Evolutionary conservation across 2,329 filamentous ascomycete genomes (phyloP), one percentile per base, ranked within the genome.

Genomic region (Neospermospora avenae): DNA sequence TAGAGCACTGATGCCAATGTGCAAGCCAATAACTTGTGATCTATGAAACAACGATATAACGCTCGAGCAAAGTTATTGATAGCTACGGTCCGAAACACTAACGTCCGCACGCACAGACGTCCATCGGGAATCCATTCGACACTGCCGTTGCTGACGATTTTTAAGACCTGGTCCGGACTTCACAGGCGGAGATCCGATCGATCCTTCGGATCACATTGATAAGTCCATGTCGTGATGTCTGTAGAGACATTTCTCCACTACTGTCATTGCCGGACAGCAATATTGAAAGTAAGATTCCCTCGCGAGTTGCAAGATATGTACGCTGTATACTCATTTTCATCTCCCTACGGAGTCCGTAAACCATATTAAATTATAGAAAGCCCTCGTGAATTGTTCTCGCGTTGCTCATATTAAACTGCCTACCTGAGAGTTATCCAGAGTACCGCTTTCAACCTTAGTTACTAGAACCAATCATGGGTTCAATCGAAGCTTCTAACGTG

Each of bases 401-500:
- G 5, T 20, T 4, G 34, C 10, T 28, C 25, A 11, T 13, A 42
- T 24, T 7, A 10, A 8, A 54, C 3, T 24, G n/a, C 14, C 7
- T 5, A 5, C 28, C 11, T 31, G 5, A 31, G 11, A 42, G 14
- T 5, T 5, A 52, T 39, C 16, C 31, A 52, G n/a, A n/a, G n/a
- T 10, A 53, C 24, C 10, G 16, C 2, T 24, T 4, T 46, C 25
- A 55, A 7, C 10, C 18, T 20, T 16, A 18, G 16, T 16, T 11
- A 37, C 3, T 1, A 22, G 34, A 39, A 1, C 18, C 4, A 24
- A 56, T 28, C 25, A 56, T 56, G 54, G 54, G 54, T 48, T 56
- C 54, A 16, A 56, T 56, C 31, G 54, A 46, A 39, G 14, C 42
- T 18, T 46, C 54, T 10, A 56, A 56, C 28, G 31, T 28, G 8